Percentiles rank a stretch among this genome's conserved stretches.
phyloP scores from a whole-genome alignment of 768 basidiomycete genomes.

The Lactarius pseudohatsudake region DNA sequence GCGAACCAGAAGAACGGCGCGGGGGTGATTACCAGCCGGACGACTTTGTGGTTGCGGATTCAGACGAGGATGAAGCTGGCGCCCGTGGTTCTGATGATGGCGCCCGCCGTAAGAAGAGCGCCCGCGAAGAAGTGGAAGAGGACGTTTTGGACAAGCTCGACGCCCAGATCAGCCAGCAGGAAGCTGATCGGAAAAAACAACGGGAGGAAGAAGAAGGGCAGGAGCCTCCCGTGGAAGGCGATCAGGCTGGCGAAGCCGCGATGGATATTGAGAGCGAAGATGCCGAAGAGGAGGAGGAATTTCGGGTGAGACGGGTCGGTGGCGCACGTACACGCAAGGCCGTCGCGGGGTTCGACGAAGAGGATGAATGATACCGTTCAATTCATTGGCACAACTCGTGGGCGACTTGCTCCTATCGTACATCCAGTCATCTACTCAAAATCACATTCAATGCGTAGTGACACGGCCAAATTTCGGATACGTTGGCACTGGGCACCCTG shows the following conservation, averaged over 20 bases:
- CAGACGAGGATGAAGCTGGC: conserved; percentile 55
- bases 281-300: conserved; percentile 61
- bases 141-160: conserved; percentile 74
- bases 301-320: conserved; percentile 56
- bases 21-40: conserved; percentile 78
- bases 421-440: conserved; percentile 16
- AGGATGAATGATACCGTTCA: conserved; percentile 49
- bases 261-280: conserved; percentile 80
- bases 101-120: conserved; percentile 35
- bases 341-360: conserved; percentile 55
- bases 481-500: conserved; percentile 1
- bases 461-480: not conserved
- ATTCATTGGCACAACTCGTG: conserved; percentile 1
- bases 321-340: conserved; percentile 56
- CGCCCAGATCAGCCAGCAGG: conserved; percentile 56
- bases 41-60: conserved; percentile 82
- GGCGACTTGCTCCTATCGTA: not conserved
- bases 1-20: conserved; percentile 47
- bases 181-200: conserved; percentile 51
- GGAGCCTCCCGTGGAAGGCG: conserved; percentile 35
- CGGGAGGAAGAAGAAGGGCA: conserved; percentile 31
- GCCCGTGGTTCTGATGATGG: conserved; percentile 21
- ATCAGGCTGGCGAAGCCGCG: conserved; percentile 40
- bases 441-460: conserved; percentile 11
- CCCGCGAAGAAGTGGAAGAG: conserved; percentile 44